Conservation (phyloP, 1,139 yeast genomes). For the Geotrichum carabidarum region DNA sequence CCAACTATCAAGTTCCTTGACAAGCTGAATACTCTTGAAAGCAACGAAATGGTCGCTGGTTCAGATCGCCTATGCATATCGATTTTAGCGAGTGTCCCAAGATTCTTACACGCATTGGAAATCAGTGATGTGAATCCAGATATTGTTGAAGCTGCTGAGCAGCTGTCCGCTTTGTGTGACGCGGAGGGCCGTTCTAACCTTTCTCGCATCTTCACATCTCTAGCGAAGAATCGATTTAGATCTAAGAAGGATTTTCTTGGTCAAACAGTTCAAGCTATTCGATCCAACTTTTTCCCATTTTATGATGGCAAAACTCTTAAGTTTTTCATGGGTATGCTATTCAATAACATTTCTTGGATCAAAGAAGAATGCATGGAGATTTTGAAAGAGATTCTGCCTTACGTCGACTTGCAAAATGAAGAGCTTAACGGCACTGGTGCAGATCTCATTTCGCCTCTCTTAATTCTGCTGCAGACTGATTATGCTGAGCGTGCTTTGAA, state of each 20-base stretch:
- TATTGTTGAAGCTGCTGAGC: conserved; percentile 26
- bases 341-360: conserved; percentile 75
- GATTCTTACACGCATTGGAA: conserved; percentile 76
- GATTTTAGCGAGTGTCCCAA: conserved; percentile 71
- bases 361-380: conserved; percentile 73
- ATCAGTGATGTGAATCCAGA: conserved; percentile 44
- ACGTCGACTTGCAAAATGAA: conserved; percentile 68
- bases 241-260: conserved; percentile 82
- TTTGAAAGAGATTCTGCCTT: conserved; percentile 67
- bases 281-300: conserved; percentile 64
- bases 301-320: conserved; percentile 72
- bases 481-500: conserved; percentile 84
- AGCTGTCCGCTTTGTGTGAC: conserved; percentile 58
- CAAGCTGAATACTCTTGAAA: conserved; percentile 57
- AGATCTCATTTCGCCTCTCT: conserved; percentile 82
- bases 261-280: conserved; percentile 69
- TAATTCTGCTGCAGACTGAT: conserved; percentile 77
- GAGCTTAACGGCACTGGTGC: conserved; percentile 92
- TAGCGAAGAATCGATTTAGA: conserved; percentile 73
- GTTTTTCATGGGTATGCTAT: conserved; percentile 67
- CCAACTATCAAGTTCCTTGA: conserved; percentile 71
- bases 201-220: conserved; percentile 68
- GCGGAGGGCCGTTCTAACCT: conserved; percentile 54
- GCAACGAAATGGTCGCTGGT: conserved; percentile 74
- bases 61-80: conserved; percentile 66